phyloP scores from a whole-genome alignment of 306 rosid species.

The Quercus agrifolia region DNA sequence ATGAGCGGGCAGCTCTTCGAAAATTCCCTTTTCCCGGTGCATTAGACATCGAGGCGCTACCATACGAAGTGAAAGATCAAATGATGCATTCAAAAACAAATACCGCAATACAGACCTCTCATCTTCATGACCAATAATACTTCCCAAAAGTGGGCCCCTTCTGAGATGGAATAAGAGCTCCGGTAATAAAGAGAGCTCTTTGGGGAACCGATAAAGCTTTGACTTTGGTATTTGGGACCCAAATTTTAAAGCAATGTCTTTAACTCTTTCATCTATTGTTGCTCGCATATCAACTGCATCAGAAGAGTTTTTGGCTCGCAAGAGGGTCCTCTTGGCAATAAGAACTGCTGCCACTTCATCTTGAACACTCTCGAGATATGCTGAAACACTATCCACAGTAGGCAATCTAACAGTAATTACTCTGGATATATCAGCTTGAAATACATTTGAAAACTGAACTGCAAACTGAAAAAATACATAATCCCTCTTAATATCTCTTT shows the following conservation, averaged over 20 bases:
- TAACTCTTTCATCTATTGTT: slow-evolving; percentile 80
- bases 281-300: slow-evolving; percentile 66
- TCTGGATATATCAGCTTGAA: slow-evolving; percentile 75
- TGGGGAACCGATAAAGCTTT: slow-evolving; percentile 71
- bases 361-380: slow-evolving; percentile 81
- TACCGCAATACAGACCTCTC: slow-evolving; percentile 86
- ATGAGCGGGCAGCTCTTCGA: slow-evolving; percentile 90
- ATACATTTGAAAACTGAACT: slow-evolving; percentile 55
- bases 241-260: slow-evolving; percentile 74
- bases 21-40: slow-evolving; percentile 93
- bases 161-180: slow-evolving; percentile 88
- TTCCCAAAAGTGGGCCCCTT: slow-evolving; percentile 87
- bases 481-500: slow-evolving; percentile 68
- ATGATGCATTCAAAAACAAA: slow-evolving; percentile 86
- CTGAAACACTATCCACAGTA: slow-evolving; percentile 72
- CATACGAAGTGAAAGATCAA: slow-evolving; percentile 90
- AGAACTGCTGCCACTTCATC: slow-evolving; percentile 85
- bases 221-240: slow-evolving; percentile 78
- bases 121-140: slow-evolving; percentile 93
- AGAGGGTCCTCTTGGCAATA: slow-evolving; percentile 77
- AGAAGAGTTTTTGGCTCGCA: slow-evolving; percentile 63
- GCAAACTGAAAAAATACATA: slow-evolving; percentile 61
- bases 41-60: slow-evolving; percentile 91
- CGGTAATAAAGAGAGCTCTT: slow-evolving; percentile 73
- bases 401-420: slow-evolving; percentile 78